Conservation (phyloP, 768 basidiomycete genomes). For the Leccinum boreale region DNA sequence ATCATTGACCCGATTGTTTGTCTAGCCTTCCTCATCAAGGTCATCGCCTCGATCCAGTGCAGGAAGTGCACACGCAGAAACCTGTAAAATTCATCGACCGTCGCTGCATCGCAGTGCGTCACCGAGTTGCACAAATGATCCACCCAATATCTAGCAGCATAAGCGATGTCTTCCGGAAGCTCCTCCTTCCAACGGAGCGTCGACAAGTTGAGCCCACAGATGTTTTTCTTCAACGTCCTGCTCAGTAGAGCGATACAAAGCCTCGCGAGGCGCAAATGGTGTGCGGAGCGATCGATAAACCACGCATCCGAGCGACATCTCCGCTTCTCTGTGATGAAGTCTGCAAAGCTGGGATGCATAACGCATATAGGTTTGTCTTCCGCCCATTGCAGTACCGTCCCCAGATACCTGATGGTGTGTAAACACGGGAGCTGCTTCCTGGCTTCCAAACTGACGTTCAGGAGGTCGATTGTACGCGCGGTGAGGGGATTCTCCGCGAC, state of each 20-base stretch:
- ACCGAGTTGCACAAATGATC: constrained; percentile 26
- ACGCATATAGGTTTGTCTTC: constrained; percentile 27
- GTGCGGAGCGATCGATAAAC: constrained; percentile 25
- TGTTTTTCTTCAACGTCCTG: constrained; percentile 23
- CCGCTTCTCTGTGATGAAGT: constrained; percentile 31
- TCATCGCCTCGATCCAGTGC: constrained; percentile 35
- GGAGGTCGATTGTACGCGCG: constrained; percentile 23
- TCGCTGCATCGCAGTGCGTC: neutral
- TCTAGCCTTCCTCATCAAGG: constrained; percentile 29
- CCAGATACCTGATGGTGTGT: constrained; percentile 29
- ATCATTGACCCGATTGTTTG: constrained; percentile 29
- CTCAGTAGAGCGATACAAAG: constrained; percentile 23
- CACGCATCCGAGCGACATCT: constrained; percentile 28
- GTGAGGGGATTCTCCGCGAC: constrained; percentile 30
- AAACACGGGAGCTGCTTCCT: constrained; percentile 24
- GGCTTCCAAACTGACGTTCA: constrained; percentile 15
- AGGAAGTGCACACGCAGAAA: constrained; percentile 28
- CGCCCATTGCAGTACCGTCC: constrained; percentile 27
- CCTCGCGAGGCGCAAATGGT: constrained; percentile 22
- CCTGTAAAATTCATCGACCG: constrained; percentile 12
- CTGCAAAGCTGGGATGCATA: constrained; percentile 33
- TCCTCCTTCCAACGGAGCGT: constrained; percentile 10
- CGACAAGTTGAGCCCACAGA: constrained; percentile 22
- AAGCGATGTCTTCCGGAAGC: constrained; percentile 26
- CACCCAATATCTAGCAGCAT: constrained; percentile 27